Evolutionary conservation across 2,329 filamentous ascomycete species (phyloP).

Genomic region (Diaporthe sp.): DNA sequence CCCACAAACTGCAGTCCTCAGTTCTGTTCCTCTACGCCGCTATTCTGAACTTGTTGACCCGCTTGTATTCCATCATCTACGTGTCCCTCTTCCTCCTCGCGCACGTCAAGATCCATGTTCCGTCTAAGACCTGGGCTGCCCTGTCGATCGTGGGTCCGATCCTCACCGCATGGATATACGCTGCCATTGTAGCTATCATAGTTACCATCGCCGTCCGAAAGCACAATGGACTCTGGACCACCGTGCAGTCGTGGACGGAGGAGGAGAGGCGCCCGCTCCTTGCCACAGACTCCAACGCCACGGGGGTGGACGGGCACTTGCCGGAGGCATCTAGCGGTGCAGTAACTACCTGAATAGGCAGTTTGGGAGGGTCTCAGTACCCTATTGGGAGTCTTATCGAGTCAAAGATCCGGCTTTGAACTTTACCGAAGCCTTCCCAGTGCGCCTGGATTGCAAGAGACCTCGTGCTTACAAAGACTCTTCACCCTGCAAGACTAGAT

Average conservation of each 20-base stretch:
- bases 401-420: not conserved
- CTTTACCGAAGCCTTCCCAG: not conserved
- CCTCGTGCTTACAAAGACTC: not conserved
- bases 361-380: not conserved
- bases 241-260: slow-evolving; percentile 2
- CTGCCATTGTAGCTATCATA: not conserved
- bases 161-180: not conserved
- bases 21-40: slow-evolving; percentile 3
- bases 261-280: not conserved
- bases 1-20: not conserved
- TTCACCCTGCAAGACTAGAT: not conserved
- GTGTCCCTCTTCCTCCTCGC: not conserved
- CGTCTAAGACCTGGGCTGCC: not conserved
- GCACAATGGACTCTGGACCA: slow-evolving; percentile 2
- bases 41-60: not conserved
- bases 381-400: not conserved
- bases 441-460: not conserved
- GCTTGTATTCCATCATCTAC: not conserved
- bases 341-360: not conserved
- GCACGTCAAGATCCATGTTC: not conserved
- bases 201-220: not conserved
- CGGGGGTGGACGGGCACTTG: not conserved
- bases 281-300: not conserved
- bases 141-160: not conserved
- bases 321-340: not conserved